These are phyloP conservation scores for Metarhizium album DNA, from an alignment of 2,329 filamentous ascomycete genomes.

Conservation along the genomic window DNA sequence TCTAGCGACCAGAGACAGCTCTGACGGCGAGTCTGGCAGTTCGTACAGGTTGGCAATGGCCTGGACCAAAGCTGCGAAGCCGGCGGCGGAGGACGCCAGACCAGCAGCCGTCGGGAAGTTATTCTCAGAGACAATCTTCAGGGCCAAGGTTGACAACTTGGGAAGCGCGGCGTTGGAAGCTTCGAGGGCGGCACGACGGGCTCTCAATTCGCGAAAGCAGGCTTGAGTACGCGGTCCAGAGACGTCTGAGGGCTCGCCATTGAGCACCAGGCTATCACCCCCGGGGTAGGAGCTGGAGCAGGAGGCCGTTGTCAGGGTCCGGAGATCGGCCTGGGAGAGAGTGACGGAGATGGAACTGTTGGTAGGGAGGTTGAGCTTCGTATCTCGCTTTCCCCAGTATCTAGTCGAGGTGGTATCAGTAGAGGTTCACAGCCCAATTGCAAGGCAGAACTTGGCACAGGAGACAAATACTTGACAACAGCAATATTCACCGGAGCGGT, in stretches of 20 bases:
- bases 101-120: constrained; percentile 98
- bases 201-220: constrained; percentile 78
- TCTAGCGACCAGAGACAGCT: constrained; percentile 79
- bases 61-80: constrained; percentile 62
- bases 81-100: constrained; percentile 61
- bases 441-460: neutral
- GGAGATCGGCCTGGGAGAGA: constrained; percentile 84
- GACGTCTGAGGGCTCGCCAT: constrained; percentile 73
- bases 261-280: constrained; percentile 68
- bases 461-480: constrained; percentile 69
- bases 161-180: constrained; percentile 61
- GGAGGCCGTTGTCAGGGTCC: constrained; percentile 90
- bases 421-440: neutral
- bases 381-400: constrained; percentile 95
- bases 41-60: constrained; percentile 89
- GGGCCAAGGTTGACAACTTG: constrained; percentile 63
- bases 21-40: constrained; percentile 67
- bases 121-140: constrained; percentile 89
- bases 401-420: constrained; percentile 13
- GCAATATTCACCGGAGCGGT: constrained; percentile 97
- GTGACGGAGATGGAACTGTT: constrained; percentile 97
- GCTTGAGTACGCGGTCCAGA: constrained; percentile 85
- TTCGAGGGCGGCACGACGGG: constrained; percentile 68
- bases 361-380: constrained; percentile 89
- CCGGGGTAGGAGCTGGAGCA: constrained; percentile 63